These are phyloP conservation scores for Penicillium concentricum DNA, from an alignment of 2,329 filamentous ascomycete species.

Conservation along the genomic window DNA sequence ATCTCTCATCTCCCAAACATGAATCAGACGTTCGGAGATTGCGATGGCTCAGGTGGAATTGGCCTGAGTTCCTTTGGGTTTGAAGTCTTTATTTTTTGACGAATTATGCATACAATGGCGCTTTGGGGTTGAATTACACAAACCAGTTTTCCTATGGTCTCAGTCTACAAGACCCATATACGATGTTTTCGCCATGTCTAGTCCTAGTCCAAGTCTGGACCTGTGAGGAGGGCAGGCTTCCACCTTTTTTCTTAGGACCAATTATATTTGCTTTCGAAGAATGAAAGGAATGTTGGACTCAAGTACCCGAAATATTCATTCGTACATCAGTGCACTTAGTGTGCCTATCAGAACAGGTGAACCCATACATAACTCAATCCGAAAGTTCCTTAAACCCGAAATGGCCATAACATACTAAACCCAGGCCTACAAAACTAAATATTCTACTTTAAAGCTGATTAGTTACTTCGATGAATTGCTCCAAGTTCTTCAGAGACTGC, in stretches of 20 bases:
- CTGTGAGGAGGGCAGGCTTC: neutral
- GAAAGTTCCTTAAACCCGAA: constrained; percentile 1
- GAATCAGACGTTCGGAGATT: neutral
- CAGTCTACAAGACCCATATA: constrained; percentile 1
- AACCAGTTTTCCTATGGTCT: neutral
- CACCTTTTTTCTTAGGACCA: neutral
- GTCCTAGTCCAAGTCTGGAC: neutral
- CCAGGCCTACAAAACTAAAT: neutral
- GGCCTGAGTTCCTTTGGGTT: constrained; percentile 10
- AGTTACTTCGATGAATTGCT: constrained; percentile 78
- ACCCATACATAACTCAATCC: neutral
- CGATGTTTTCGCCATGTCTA: neutral
- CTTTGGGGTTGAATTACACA: constrained; percentile 27
- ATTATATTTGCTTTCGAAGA: neutral
- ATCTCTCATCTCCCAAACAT: neutral
- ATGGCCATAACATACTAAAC: neutral
- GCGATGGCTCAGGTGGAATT: constrained; percentile 3
- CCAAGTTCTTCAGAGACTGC: constrained; percentile 79
- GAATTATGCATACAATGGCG: constrained; percentile 34
- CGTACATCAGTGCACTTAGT: neutral
- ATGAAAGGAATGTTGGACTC: neutral
- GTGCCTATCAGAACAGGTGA: neutral
- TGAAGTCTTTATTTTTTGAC: constrained; percentile 12
- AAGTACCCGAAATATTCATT: neutral
- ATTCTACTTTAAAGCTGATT: constrained; percentile 48